Conservation (phyloP, 2,329 filamentous ascomycete genomes). For the Teratosphaeria destructans region DNA sequence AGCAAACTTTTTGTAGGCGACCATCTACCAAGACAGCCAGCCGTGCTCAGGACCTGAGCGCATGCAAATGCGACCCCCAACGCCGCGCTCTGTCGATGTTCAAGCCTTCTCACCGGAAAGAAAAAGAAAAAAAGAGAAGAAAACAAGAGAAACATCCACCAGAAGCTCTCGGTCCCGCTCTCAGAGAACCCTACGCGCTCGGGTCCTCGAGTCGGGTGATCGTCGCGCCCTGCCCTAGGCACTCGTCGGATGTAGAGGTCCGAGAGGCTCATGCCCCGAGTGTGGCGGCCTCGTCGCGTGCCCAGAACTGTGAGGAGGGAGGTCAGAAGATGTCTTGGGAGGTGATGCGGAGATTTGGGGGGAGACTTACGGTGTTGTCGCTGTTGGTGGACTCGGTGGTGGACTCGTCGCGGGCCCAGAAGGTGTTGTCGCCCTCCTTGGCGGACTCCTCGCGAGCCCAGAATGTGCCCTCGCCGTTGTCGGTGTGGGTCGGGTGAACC, state of each 20-base stretch:
- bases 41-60: background rate
- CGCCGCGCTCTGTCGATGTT: background rate
- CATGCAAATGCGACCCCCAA: background rate
- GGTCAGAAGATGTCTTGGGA: background rate
- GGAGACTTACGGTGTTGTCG: background rate
- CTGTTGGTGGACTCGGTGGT: background rate
- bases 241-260: background rate
- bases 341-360: background rate
- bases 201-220: no score
- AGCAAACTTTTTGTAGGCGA: no score
- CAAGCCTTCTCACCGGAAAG: background rate
- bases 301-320: background rate
- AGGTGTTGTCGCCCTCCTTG: background rate
- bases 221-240: no score
- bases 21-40: no score
- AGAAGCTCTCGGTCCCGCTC: no score
- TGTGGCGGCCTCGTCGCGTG: background rate
- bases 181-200: no score
- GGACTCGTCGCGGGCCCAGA: background rate
- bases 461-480: background rate
- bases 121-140: no score
- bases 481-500: background rate
- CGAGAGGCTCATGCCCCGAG: background rate
- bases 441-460: background rate
- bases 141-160: no score